Conservation (phyloP, 345 rosid species). For the Raphanus sativus region DNA sequence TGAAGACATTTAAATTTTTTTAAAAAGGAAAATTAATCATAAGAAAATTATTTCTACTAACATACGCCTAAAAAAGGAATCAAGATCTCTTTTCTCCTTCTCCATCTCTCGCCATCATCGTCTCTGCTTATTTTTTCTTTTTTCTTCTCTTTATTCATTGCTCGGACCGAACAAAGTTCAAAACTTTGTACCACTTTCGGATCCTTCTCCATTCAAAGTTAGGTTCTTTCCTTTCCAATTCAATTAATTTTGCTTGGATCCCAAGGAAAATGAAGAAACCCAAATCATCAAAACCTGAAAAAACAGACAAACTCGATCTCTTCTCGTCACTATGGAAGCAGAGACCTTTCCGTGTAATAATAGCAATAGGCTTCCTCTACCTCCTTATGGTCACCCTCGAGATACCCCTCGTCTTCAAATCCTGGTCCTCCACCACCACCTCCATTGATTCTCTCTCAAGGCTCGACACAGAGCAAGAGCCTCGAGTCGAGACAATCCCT, state of each 20-base stretch:
- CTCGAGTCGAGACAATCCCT: constrained; percentile 48
- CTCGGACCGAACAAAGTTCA: background rate
- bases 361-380: constrained; percentile 57
- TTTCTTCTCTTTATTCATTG: background rate
- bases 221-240: background rate
- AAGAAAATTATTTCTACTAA: constrained; percentile 1
- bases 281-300: constrained; percentile 46
- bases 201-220: background rate
- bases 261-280: constrained; percentile 61
- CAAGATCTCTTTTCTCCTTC: constrained; percentile 18
- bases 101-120: constrained; percentile 18
- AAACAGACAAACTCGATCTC: constrained; percentile 46
- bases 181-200: background rate
- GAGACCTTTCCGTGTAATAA: constrained; percentile 66
- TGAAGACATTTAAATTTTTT: background rate
- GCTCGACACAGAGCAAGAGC: constrained; percentile 58
- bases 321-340: constrained; percentile 55
- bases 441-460: constrained; percentile 53
- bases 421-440: constrained; percentile 46
- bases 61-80: constrained; percentile 23
- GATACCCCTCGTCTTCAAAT: constrained; percentile 70
- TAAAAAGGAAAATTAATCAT: background rate
- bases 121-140: constrained; percentile 1
- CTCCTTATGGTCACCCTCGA: constrained; percentile 63
- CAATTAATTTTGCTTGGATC: constrained; percentile 30